Percentiles rank a stretch among this genome's conserved stretches.
These are phyloP conservation scores for Lodderomyces metapsilosis DNA, from an alignment of 1,139 yeast genomes.

Conservation along the genomic window DNA sequence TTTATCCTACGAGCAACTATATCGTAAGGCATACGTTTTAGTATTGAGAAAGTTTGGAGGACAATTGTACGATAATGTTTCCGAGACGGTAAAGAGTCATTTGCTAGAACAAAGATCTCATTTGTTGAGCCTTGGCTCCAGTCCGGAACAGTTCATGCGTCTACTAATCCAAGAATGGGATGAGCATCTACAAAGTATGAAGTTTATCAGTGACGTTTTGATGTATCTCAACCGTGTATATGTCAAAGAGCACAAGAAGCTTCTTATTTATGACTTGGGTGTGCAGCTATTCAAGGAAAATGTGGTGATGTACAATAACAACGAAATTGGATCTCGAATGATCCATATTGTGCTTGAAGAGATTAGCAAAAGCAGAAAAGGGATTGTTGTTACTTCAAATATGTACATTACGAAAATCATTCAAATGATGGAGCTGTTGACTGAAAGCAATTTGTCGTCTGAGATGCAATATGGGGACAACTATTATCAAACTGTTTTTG, in stretches of 20 bases:
- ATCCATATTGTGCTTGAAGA: constrained; percentile 54
- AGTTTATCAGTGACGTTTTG: constrained; percentile 80
- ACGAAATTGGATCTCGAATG: constrained; percentile 52
- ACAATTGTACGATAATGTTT: constrained; percentile 63
- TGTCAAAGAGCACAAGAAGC: constrained; percentile 67
- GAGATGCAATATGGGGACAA: constrained; percentile 44
- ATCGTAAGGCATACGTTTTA: constrained; percentile 75
- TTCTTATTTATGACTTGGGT: constrained; percentile 76
- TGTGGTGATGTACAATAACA: constrained; percentile 39
- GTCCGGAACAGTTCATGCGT: constrained; percentile 42
- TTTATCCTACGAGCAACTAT: constrained; percentile 81
- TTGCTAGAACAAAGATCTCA: constrained; percentile 33
- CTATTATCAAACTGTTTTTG: constrained; percentile 65
- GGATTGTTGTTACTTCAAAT: constrained; percentile 55
- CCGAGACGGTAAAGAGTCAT: constrained; percentile 50
- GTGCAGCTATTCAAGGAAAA: constrained; percentile 53
- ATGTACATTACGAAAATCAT: constrained; percentile 60
- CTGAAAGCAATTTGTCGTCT: constrained; percentile 39
- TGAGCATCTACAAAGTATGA: constrained; percentile 71
- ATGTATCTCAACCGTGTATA: constrained; percentile 87
- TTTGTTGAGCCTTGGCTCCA: constrained; percentile 20
- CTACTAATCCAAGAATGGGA: constrained; percentile 62
- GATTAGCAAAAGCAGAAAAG: constrained; percentile 59
- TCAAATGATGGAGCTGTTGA: constrained; percentile 63
- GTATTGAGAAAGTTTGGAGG: constrained; percentile 76